Percentiles rank a stretch among this genome's conserved stretches.
These are phyloP conservation scores for Spizellomyces punctatus DNA, from an alignment of 192 early-diverging fungal genomes.

Conservation along the genomic window DNA sequence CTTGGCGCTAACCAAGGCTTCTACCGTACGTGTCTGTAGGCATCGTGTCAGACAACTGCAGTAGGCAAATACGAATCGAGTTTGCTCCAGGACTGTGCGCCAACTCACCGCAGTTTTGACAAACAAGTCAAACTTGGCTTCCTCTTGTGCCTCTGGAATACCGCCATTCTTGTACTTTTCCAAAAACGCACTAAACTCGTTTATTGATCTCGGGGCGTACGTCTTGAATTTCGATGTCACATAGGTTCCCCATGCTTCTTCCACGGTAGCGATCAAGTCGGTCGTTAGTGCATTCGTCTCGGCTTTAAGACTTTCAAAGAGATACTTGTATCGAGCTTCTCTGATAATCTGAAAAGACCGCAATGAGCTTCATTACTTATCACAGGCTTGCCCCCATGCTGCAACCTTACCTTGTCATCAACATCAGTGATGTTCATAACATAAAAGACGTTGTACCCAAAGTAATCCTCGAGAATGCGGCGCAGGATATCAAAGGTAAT, in stretches of 20 bases:
- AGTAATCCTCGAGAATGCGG: constrained; percentile 92
- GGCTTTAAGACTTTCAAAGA: constrained; percentile 63
- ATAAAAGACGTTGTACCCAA: constrained; percentile 89
- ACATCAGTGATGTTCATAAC: constrained; percentile 99
- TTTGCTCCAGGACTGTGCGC: neutral
- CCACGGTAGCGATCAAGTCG: constrained; percentile 58
- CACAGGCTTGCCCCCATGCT: neutral
- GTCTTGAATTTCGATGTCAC: constrained; percentile 59
- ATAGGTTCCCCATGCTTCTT: constrained; percentile 66
- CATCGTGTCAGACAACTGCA: no score
- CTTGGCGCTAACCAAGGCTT: constrained; percentile 43
- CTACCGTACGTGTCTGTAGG: constrained; percentile 19
- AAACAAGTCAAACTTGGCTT: constrained; percentile 79
- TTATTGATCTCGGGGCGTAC: constrained; percentile 41
- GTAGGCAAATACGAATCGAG: no score
- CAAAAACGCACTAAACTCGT: constrained; percentile 62
- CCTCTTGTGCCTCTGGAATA: constrained; percentile 36
- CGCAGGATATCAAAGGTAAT: constrained; percentile 92
- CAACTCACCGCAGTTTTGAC: constrained; percentile 66
- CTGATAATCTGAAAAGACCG: constrained; percentile 61
- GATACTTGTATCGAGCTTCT: constrained; percentile 81
- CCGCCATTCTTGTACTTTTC: constrained; percentile 17
- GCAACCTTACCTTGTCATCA: constrained; percentile 88
- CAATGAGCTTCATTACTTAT: neutral
- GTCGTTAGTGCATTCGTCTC: constrained; percentile 39